Evolutionary conservation across 2,329 filamentous ascomycete species (phyloP), one percentile per base, ranked within the genome.

Genomic region (Exophiala mesophila): DNA sequence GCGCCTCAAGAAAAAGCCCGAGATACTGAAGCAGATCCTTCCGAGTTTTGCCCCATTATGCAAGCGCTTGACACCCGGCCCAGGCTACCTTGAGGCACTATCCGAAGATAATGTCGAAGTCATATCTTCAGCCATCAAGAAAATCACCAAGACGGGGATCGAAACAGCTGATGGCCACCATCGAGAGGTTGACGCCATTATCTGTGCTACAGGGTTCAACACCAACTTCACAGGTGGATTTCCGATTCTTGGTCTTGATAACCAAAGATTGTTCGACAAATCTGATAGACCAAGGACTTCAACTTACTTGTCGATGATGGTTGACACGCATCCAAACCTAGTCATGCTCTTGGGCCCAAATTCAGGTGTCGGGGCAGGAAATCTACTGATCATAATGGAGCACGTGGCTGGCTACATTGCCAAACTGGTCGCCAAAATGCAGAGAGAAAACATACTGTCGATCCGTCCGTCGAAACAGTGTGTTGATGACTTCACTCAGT

Each of bases 401-500:
- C 41, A 41, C 41, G 38, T 65, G 50, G 67, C 62, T 35, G 73
- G 76, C 46, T 72, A 72, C 49, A 63, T 73, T 29, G 57, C 69
- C 16, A 64, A 66, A 47, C 65, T 67, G 50, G 55, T 72, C 36
- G 65, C 68, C 47, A 74, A 74, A 59, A 53, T 73, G 45, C 68
- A 71, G 50, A 66, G 63, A 10, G 61, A 65, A 35, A 55, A 64
- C 39, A 65, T 47, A 30, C 39, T 32, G 21, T 47, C 39, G 3
- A 36, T 44, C n/a, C 36, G 65, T 20, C 66, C 72, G 1, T 71
- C 64, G 52, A 50, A 59, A 1, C 61, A 69, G 20, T 57, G 68
- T n/a, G 66, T 74, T 21, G 56, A 64, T 13, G 71, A 74, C 44
- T 76, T 72, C 55, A 62, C 61, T 29, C 63, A 59, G 16, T 76